Base-by-base conservation (phyloP, 2,329 filamentous ascomycete genomes). In the Zalaria sp. region DNA sequence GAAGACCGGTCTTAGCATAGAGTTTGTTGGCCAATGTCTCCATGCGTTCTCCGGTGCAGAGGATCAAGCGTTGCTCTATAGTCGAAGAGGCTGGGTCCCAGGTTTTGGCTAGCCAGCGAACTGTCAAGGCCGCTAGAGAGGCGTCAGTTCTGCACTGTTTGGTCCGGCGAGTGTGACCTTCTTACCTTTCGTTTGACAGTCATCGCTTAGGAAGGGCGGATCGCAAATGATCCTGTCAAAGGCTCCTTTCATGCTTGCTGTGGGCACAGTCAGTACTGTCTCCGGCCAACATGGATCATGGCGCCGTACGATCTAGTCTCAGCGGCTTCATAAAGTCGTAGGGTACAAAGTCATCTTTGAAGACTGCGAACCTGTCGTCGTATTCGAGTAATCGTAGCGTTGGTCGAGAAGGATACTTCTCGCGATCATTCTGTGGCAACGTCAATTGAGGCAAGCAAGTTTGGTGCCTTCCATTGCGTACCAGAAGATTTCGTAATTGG, bases 11-110 rank as follows among this genome's bases (percentile, higher is more conserved):
- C 36, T 75, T 69, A 37, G 66, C 64, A 57, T 88, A 88, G n/a
- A 89, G 64, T 56, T 75, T 81, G 41, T 59, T 48, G 10, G 87
- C 69, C 9, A 86, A 63, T 1, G 54, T 47, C 45, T 75, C 71
- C 81, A 89, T 83, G 37, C 82, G 71, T 62, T 89, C 83, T 43
- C 84, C 84, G 0, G 84, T 91, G 59, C 79, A 84, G 27, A 83
- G 66, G 40, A 89, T 73, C 40, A 87, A 54, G 25, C 51, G 55
- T 61, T 47, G 5, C 47, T 49, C 27, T 42, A 39, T n/a, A 53
- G 41, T 25, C 37, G n/a, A 9, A 25, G 10, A 7, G 18, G 35
- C 36, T 27, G 49, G 34, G 10, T 35, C 8, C 63, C 65, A 70
- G 6, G 52, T 58, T 37, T 73, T 79, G 26, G 76, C 68, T 36